Evolutionary conservation across 192 early-diverging fungal species (phyloP).

Genomic region (Anaeromyces robustus): DNA sequence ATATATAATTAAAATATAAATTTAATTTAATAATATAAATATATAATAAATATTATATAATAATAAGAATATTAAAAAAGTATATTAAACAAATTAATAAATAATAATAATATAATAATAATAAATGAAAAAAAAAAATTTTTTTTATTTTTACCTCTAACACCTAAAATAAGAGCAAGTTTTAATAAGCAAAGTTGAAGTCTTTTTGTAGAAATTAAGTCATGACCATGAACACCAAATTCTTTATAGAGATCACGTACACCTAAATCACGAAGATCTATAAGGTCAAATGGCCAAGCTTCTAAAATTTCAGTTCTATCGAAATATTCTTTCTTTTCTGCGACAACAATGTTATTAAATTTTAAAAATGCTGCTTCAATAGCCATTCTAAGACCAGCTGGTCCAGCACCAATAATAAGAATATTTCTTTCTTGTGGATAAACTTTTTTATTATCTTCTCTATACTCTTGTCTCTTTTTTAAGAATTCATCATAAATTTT

Average conservation of each 20-base stretch:
- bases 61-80: no score
- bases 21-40: no score
- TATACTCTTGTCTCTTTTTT: neutral
- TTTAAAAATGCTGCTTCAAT: neutral
- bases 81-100: no score
- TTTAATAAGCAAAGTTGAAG: neutral
- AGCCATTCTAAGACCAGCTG: neutral
- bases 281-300: neutral
- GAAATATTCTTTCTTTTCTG: neutral
- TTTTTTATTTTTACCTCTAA: neutral
- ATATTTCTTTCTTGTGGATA: neutral
- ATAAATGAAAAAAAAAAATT: no score
- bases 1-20: no score
- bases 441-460: neutral
- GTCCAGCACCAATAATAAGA: neutral
- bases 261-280: neutral
- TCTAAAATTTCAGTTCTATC: neutral
- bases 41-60: no score
- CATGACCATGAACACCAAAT: neutral
- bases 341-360: neutral
- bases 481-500: neutral
- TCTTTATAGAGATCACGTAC: neutral
- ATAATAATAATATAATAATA: no score
- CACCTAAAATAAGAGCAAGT: neutral
- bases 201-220: neutral